Evolutionary conservation across 768 basidiomycete genomes (phyloP).

Genomic region (Sporobolomyces pararoseus): DNA sequence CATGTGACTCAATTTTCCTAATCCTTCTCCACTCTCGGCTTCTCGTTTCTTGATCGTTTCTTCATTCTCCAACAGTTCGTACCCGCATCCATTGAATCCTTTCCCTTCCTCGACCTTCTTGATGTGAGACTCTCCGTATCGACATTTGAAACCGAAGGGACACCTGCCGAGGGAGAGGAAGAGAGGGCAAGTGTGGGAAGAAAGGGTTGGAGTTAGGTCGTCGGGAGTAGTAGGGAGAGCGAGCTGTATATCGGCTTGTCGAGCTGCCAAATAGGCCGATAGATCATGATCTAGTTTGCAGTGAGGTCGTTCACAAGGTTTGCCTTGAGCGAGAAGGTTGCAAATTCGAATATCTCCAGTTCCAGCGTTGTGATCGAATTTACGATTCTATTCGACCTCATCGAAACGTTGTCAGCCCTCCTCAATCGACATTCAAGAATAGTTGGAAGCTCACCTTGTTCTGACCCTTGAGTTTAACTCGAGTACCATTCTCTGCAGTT

Average conservation of each 20-base stretch:
- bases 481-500: conserved; percentile 44
- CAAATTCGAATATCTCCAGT: conserved; percentile 62
- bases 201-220: conserved; percentile 58
- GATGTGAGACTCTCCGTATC: conserved; percentile 78
- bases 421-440: background rate
- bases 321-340: conserved; percentile 69
- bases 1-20: conserved; percentile 59
- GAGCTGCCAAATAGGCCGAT: conserved; percentile 66
- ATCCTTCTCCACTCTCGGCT: conserved; percentile 61
- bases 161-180: conserved; percentile 69
- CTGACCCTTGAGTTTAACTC: conserved; percentile 55
- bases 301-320: conserved; percentile 57
- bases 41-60: conserved; percentile 58
- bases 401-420: background rate
- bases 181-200: conserved; percentile 60
- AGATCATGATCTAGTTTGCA: conserved; percentile 81
- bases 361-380: conserved; percentile 36
- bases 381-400: conserved; percentile 13
- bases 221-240: conserved; percentile 55
- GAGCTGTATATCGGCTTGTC: conserved; percentile 67
- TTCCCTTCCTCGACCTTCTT: conserved; percentile 54
- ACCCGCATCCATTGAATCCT: conserved; percentile 40
- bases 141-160: conserved; percentile 81
- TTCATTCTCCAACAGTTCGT: conserved; percentile 57
- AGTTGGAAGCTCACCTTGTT: conserved; percentile 64